These are phyloP conservation scores for Pseudopithomyces maydicus DNA, from an alignment of 2,329 filamentous ascomycete genomes.

Conservation along the genomic window DNA sequence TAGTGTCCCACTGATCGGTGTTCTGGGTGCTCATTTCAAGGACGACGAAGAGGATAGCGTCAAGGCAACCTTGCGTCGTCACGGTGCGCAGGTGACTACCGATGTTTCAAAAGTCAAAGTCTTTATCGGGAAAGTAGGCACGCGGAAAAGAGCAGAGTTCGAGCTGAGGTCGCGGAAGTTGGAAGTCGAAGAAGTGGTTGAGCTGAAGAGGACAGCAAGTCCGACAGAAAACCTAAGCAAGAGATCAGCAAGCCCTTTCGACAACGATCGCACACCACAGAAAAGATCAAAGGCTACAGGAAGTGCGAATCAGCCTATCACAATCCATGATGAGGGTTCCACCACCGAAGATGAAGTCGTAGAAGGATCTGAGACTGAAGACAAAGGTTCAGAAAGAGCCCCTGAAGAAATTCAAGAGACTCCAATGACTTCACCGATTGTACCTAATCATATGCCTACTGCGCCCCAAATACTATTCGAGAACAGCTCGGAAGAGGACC, in stretches of 20 bases:
- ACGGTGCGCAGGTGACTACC: conserved; percentile 67
- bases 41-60: conserved; percentile 66
- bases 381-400: conserved; percentile 9
- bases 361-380: conserved; percentile 17
- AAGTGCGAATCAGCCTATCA: conserved; percentile 10
- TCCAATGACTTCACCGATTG: conserved; percentile 11
- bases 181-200: conserved; percentile 56
- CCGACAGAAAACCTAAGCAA: neutral
- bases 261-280: conserved; percentile 11
- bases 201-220: conserved; percentile 23
- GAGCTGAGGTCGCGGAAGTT: conserved; percentile 75
- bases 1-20: conserved; percentile 67
- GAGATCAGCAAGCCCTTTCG: too few relatives aligned
- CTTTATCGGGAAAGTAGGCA: conserved; percentile 74
- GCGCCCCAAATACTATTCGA: conserved; percentile 20
- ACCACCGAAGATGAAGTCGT: conserved; percentile 28
- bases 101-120: conserved; percentile 74
- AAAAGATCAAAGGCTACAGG: conserved; percentile 25
- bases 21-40: conserved; percentile 73
- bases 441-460: conserved; percentile 6
- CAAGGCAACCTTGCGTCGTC: conserved; percentile 65
- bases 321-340: conserved; percentile 19
- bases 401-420: conserved; percentile 6
- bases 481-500: conserved; percentile 24
- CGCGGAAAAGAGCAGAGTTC: conserved; percentile 72